Conservation (phyloP, 1,284 basidiomycete genomes). For the Fomes fomentarius region DNA sequence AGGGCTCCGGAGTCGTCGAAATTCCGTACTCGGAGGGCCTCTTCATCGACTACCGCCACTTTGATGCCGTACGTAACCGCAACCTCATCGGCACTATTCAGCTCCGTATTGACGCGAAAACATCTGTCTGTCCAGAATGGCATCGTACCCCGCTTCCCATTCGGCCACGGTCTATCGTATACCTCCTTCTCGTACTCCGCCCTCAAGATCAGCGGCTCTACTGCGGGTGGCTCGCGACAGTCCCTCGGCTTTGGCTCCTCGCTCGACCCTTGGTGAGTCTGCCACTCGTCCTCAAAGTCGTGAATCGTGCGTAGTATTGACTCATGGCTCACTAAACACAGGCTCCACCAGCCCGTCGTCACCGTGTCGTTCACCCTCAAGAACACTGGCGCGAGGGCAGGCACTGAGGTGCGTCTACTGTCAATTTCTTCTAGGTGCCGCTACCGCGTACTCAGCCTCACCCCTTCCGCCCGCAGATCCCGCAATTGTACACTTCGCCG, state of each 20-base stretch:
- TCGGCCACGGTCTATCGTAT: conserved; percentile 47
- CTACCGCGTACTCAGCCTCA: neutral
- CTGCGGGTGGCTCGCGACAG: conserved; percentile 32
- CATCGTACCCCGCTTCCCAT: conserved; percentile 40
- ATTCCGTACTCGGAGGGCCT: conserved; percentile 65
- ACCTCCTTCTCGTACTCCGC: conserved; percentile 42
- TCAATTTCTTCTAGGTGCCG: neutral
- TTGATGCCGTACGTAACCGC: conserved; percentile 57
- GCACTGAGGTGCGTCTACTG: conserved; percentile 35
- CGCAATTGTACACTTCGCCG: conserved; percentile 68
- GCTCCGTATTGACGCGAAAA: neutral
- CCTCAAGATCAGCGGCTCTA: conserved; percentile 32
- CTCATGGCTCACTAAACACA: neutral
- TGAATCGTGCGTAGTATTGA: too few species aligned
- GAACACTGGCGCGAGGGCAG: conserved; percentile 39
- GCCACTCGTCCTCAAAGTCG: neutral
- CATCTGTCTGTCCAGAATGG: conserved; percentile 19
- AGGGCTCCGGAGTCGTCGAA: conserved; percentile 35
- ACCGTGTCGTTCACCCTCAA: conserved; percentile 37
- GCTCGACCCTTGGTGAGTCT: conserved; percentile 34
- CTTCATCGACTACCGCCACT: conserved; percentile 77
- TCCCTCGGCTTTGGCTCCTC: conserved; percentile 31
- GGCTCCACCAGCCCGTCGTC: conserved; percentile 37
- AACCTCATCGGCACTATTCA: neutral
- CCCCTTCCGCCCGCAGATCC: conserved; percentile 42